Evolutionary conservation across 2,329 filamentous ascomycete species (phyloP).

Genomic region (Fusarium torreyae): DNA sequence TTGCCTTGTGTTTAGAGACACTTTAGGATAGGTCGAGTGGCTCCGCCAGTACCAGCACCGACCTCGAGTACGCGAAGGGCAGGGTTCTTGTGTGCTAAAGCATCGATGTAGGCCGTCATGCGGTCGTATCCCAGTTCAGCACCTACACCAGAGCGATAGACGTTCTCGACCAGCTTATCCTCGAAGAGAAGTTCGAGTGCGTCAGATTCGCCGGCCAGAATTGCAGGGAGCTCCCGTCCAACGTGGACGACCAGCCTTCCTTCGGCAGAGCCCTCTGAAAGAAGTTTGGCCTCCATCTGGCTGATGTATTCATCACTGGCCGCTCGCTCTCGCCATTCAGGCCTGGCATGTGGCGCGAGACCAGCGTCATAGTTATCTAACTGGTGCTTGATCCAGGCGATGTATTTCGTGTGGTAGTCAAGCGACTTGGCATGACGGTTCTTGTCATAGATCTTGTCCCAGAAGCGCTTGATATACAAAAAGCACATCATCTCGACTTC

Average conservation of each 20-base stretch:
- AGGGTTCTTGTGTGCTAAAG: conserved; percentile 6
- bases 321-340: neutral
- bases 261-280: conserved; percentile 1
- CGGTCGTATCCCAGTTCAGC: conserved; percentile 6
- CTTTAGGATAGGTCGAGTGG: conserved; percentile 5
- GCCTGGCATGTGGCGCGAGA: conserved; percentile 1
- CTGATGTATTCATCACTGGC: conserved; percentile 5
- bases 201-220: conserved; percentile 7
- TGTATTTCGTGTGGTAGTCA: conserved; percentile 10
- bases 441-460: conserved; percentile 6
- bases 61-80: neutral
- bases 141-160: conserved; percentile 7
- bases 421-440: conserved; percentile 3
- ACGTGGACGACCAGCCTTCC: conserved; percentile 16
- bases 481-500: conserved; percentile 20
- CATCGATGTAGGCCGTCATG: conserved; percentile 9
- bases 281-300: conserved; percentile 7
- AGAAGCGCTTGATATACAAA: conserved; percentile 18
- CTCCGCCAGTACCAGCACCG: conserved; percentile 1
- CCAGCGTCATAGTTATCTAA: conserved; percentile 6
- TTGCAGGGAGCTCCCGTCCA: conserved; percentile 2
- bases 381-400: conserved; percentile 16
- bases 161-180: conserved; percentile 13
- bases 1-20: conserved; percentile 7
- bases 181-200: conserved; percentile 16